Evolutionary conservation across 2,329 filamentous ascomycete genomes (phyloP).

Genomic region (Canariomyces notabilis): DNA sequence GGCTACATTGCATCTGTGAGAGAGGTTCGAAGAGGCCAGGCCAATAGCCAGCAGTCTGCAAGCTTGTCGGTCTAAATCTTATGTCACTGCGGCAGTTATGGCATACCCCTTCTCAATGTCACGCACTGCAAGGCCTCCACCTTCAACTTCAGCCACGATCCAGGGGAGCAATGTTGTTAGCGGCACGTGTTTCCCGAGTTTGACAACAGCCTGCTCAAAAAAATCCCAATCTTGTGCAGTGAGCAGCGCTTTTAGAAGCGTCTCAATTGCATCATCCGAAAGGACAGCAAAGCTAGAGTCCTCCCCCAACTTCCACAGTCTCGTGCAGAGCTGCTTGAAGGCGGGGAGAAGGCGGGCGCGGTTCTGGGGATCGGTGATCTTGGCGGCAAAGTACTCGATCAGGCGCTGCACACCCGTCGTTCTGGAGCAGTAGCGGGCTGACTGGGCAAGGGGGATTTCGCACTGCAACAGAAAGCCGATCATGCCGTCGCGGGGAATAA

Average conservation of each 20-base stretch:
- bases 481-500: conserved; percentile 17
- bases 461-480: conserved; percentile 14
- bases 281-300: conserved; percentile 9
- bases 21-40: conserved; percentile 1
- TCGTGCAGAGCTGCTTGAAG: conserved; percentile 11
- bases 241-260: conserved; percentile 6
- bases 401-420: background rate
- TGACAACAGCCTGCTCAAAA: conserved; percentile 9
- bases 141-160: conserved; percentile 7
- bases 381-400: conserved; percentile 4
- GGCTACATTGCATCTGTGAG: background rate
- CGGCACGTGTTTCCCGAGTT: background rate
- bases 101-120: conserved; percentile 11
- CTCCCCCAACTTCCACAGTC: conserved; percentile 8
- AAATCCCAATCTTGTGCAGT: conserved; percentile 12
- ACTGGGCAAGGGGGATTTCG: background rate
- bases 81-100: too few relatives aligned
- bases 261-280: background rate
- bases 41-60: conserved; percentile 8
- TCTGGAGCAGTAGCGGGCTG: background rate
- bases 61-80: background rate
- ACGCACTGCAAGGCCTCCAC: background rate
- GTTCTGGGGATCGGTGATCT: background rate
- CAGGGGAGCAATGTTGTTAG: conserved; percentile 12
- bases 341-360: conserved; percentile 6